Evolutionary conservation across 2,329 filamentous ascomycete genomes (phyloP).

Genomic region (Escovopsis sp.): DNA sequence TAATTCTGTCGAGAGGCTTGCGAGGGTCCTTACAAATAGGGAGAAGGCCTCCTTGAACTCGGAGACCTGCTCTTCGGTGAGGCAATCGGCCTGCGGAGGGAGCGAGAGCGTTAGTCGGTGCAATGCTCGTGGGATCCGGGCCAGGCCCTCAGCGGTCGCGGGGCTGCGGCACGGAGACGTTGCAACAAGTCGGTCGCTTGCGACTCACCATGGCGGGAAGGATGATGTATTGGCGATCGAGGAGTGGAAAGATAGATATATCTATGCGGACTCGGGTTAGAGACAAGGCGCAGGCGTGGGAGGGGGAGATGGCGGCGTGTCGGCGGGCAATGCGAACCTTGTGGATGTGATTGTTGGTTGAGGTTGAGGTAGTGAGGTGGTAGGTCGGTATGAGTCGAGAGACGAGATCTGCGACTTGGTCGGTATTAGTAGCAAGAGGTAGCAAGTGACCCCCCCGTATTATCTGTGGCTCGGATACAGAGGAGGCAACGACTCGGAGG

Average conservation of each 20-base stretch:
- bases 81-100: conserved; percentile 67
- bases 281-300: neutral
- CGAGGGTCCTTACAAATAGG: conserved; percentile 68
- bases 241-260: neutral
- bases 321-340: conserved; percentile 7
- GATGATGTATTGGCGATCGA: conserved; percentile 7
- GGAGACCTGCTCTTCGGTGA: conserved; percentile 99
- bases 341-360: conserved; percentile 5
- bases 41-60: conserved; percentile 99
- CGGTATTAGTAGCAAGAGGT: neutral
- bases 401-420: conserved; percentile 1
- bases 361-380: neutral
- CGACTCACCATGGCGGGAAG: conserved; percentile 17
- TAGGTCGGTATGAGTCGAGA: conserved; percentile 1
- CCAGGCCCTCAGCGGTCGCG: conserved; percentile 15
- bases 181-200: neutral
- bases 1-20: neutral
- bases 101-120: conserved; percentile 11
- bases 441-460: too few relatives aligned
- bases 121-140: conserved; percentile 4
- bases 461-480: too few relatives aligned
- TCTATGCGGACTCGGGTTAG: neutral
- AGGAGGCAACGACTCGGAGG: too few relatives aligned
- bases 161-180: conserved; percentile 5
- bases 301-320: conserved; percentile 5